Percentiles rank a stretch among this genome's conserved stretches.
Conservation (phyloP, 1,284 basidiomycete genomes). For the Anthracocystis panici-leucophaei region DNA sequence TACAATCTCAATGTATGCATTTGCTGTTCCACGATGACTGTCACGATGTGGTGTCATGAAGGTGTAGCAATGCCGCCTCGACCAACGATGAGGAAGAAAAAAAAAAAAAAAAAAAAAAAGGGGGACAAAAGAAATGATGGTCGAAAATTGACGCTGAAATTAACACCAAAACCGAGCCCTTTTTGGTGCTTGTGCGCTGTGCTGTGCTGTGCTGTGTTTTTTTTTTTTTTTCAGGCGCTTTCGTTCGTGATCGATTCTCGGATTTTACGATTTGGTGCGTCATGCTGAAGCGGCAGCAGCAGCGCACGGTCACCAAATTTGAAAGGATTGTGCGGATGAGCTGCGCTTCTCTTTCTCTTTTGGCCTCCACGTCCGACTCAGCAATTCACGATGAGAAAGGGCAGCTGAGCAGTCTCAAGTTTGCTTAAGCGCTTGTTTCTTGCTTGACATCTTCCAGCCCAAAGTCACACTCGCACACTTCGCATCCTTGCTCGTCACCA, state of each 20-base stretch:
- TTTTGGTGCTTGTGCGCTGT: not conserved
- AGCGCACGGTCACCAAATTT: slow-evolving; percentile 4
- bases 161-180: not conserved
- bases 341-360: not conserved
- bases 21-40: too few relatives aligned
- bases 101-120: not conserved
- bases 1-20: too few relatives aligned
- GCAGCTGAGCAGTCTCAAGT: not conserved
- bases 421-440: too few relatives aligned
- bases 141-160: not conserved
- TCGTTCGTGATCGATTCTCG: slow-evolving; percentile 5
- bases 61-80: too few relatives aligned
- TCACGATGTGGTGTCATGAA: too few relatives aligned
- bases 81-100: too few relatives aligned
- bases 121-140: not conserved
- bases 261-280: slow-evolving; percentile 4
- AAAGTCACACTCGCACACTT: too few relatives aligned
- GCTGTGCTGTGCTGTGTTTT: slow-evolving; percentile 2
- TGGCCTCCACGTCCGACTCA: slow-evolving; percentile 18
- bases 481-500: too few relatives aligned
- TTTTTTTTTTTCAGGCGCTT: too few relatives aligned
- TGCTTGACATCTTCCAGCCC: too few relatives aligned
- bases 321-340: not conserved
- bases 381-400: not conserved
- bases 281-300: not conserved